Conservation (phyloP, 1,284 basidiomycete genomes). For the Cutaneotrichosporon sp. region DNA sequence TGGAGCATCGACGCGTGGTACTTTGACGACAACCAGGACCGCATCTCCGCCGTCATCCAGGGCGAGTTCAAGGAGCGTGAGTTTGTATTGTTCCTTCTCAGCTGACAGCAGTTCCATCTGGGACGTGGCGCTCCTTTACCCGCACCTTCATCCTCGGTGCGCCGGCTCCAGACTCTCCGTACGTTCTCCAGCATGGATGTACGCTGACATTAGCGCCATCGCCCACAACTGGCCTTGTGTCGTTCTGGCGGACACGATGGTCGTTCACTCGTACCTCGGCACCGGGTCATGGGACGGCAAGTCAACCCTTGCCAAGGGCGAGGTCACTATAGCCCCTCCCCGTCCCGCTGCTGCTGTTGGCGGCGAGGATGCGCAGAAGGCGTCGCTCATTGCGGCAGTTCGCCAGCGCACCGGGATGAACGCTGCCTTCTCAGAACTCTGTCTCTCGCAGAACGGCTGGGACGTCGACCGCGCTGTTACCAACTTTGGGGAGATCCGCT, state of each 20-base stretch:
- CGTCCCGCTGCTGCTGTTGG: slow-evolving; percentile 4
- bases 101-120: slow-evolving; percentile 31
- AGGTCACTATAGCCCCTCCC: slow-evolving; percentile 46
- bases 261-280: slow-evolving; percentile 77
- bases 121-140: slow-evolving; percentile 78
- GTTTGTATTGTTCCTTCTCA: slow-evolving; percentile 46
- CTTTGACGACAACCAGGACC: slow-evolving; percentile 58
- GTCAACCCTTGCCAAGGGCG: slow-evolving; percentile 36
- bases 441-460: slow-evolving; percentile 77
- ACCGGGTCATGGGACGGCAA: slow-evolving; percentile 62
- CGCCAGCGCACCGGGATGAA: slow-evolving; percentile 72
- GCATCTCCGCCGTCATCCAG: slow-evolving; percentile 79
- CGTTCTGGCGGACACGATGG: slow-evolving; percentile 84
- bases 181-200: slow-evolving; percentile 58
- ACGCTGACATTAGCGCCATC: slow-evolving; percentile 53
- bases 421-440: slow-evolving; percentile 71
- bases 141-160: slow-evolving; percentile 84
- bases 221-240: slow-evolving; percentile 83
- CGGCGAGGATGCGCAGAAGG: slow-evolving; percentile 17
- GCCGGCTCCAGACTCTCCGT: slow-evolving; percentile 69
- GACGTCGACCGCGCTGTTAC: slow-evolving; percentile 68
- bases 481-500: slow-evolving; percentile 68
- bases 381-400: slow-evolving; percentile 59
- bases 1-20: slow-evolving; percentile 89
- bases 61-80: slow-evolving; percentile 88